Percentiles rank a stretch among this genome's conserved stretches.
phyloP scores from a whole-genome alignment of 495 filamentous ascomycete genomes.

The Neurospora tetraspora region DNA sequence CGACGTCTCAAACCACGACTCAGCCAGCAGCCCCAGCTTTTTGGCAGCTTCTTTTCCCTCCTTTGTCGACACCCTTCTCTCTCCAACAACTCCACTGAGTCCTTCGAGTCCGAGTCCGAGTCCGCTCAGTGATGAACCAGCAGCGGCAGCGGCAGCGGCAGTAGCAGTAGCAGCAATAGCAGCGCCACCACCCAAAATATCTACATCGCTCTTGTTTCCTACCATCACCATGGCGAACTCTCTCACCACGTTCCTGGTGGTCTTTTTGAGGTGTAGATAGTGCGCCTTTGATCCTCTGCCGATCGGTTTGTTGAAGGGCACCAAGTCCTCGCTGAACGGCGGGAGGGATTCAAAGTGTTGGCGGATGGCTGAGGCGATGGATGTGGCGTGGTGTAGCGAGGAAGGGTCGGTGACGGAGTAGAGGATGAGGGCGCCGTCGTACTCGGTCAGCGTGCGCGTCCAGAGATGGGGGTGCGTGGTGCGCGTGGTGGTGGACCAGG shows the following conservation, averaged over 20 bases:
- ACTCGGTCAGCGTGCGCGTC: constrained; percentile 30
- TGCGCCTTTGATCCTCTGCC: not conserved
- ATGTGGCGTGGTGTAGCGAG: constrained; percentile 20
- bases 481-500: not conserved
- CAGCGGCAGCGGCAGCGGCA: not conserved
- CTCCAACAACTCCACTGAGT: not conserved
- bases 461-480: constrained; percentile 1
- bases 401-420: constrained; percentile 27
- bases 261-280: not conserved
- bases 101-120: not conserved
- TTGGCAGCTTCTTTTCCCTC: not conserved
- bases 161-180: not conserved
- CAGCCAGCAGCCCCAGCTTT: not conserved
- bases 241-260: not conserved
- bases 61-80: not conserved
- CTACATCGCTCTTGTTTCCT: constrained; percentile 25
- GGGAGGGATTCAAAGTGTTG: constrained; percentile 9
- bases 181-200: not conserved
- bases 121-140: not conserved
- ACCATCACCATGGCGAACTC: constrained; percentile 27
- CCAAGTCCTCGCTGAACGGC: not conserved
- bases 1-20: constrained; percentile 22
- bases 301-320: not conserved
- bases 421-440: constrained; percentile 24
- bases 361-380: constrained; percentile 22